Evolutionary conservation across 176 grass and related monocot species (phyloP), one percentile per base, ranked within the genome.

Genomic region (Ensete glaucum): DNA sequence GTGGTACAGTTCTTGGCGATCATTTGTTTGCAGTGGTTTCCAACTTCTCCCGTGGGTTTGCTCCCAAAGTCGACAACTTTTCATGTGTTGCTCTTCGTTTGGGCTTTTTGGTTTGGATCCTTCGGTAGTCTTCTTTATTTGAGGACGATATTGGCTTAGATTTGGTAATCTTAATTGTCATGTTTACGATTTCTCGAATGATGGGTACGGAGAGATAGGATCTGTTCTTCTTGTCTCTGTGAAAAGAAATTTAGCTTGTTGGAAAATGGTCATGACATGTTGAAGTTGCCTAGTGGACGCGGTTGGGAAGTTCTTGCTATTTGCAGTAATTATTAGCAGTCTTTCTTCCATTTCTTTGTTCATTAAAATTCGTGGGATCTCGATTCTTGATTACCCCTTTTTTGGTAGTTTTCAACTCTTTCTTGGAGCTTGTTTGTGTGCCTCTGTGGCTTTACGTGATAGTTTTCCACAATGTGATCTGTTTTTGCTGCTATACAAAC

Each of bases 11-110:
- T 60, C 57, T 21, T 7, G 16, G 57, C 57, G 57, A 19, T 20
- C 17, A 8, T 60, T 60, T 60, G 16, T 19, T n/a, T 15, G 57
- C 17, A 60, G 17, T 57, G 13, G 7, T 60, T n/a, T 60, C 57
- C 5, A 60, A 21, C 17, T 60, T 60, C n/a, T 60, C 57, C 8
- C 17, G 0, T 60, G 16, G 57, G 57, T 60, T 60, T 60, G 16
- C 16, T 60, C 82, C 82, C 85, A 67, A 67, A 80, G 3, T 80
- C 64, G 13, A 11, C 0, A 34, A n/a, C 17, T 49, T 60, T 60
- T n/a, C 34, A 43, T 43, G 34, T 43, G 34, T 43, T 43, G 34
- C n/a, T 57, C 14, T 57, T 57, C 55, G 17, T 57, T 16, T 57
- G 55, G 57, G 16, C 15, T 60, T 20, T 60, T 60, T n/a, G 57